These are phyloP conservation scores for Pezicula radicicola DNA, from an alignment of 2,329 filamentous ascomycete species.

Conservation along the genomic window DNA sequence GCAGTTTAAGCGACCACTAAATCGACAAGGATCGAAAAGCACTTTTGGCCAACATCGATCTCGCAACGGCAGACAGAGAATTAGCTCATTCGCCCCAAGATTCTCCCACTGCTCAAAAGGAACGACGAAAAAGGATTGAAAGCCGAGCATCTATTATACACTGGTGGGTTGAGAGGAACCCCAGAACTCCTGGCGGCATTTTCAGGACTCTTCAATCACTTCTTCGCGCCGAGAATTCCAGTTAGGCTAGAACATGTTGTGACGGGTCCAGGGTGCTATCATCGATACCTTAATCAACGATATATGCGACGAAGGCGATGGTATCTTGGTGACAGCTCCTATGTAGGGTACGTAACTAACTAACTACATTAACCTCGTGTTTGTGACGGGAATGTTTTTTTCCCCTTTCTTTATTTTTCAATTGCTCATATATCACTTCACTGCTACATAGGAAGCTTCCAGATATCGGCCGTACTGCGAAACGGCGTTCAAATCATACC, in stretches of 20 bases:
- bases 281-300: conserved; percentile 13
- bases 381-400: too few relatives aligned
- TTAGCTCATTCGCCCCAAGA: conserved; percentile 14
- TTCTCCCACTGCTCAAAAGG: conserved; percentile 10
- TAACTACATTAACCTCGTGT: neutral
- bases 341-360: conserved; percentile 15
- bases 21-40: too few relatives aligned
- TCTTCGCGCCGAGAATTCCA: conserved; percentile 11
- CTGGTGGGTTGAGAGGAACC: conserved; percentile 5
- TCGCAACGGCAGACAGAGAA: conserved; percentile 17
- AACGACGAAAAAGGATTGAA: conserved; percentile 6
- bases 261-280: conserved; percentile 11
- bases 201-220: conserved; percentile 12
- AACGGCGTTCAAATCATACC: neutral
- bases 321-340: conserved; percentile 13
- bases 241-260: conserved; percentile 9
- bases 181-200: conserved; percentile 4
- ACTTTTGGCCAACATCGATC: conserved; percentile 8
- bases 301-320: conserved; percentile 15
- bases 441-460: neutral
- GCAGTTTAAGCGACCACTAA: too few relatives aligned
- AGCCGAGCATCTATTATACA: conserved; percentile 8
- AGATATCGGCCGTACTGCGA: conserved; percentile 1
- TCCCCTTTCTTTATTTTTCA: too few relatives aligned
- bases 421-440: neutral